Conservation (phyloP, 2,329 filamentous ascomycete genomes). For the Penicillium sp. region DNA sequence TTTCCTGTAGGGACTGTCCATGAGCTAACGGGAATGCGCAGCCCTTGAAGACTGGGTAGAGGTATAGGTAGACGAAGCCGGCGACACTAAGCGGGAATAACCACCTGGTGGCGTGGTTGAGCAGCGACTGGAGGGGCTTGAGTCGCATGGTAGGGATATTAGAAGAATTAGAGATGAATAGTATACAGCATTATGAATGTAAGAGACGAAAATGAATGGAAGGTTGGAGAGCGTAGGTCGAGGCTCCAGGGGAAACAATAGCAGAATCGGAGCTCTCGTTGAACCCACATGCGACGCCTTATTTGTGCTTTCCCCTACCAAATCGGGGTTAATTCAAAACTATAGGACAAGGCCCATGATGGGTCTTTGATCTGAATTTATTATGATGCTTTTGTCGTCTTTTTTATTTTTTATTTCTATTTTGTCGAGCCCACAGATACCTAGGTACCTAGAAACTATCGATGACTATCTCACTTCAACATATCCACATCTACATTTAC, state of each 20-base stretch:
- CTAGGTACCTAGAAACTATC: no score
- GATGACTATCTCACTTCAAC: background rate
- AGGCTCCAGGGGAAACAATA: slow-evolving; percentile 4
- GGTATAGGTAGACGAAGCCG: slow-evolving; percentile 73
- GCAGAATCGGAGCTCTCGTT: background rate
- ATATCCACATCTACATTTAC: no score
- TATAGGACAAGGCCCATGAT: background rate
- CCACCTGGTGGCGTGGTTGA: slow-evolving; percentile 42
- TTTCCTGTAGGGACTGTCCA: slow-evolving; percentile 4
- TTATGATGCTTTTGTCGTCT: background rate
- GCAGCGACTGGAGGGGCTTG: slow-evolving; percentile 49
- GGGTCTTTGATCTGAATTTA: background rate
- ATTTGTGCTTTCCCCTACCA: no score
- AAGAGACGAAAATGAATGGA: slow-evolving; percentile 3
- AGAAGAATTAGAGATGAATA: slow-evolving; percentile 8
- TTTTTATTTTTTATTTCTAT: background rate
- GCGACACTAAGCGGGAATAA: slow-evolving; percentile 63
- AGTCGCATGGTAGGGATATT: slow-evolving; percentile 1
- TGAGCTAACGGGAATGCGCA: slow-evolving; percentile 68
- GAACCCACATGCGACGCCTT: no score
- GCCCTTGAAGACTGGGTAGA: slow-evolving; percentile 73
- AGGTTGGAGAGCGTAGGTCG: slow-evolving; percentile 3
- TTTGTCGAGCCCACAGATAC: background rate
- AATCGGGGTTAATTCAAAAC: no score
- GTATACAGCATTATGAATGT: slow-evolving; percentile 21